Evolutionary conservation across 2,329 filamentous ascomycete genomes (phyloP).

Genomic region (Penicillium sp.): DNA sequence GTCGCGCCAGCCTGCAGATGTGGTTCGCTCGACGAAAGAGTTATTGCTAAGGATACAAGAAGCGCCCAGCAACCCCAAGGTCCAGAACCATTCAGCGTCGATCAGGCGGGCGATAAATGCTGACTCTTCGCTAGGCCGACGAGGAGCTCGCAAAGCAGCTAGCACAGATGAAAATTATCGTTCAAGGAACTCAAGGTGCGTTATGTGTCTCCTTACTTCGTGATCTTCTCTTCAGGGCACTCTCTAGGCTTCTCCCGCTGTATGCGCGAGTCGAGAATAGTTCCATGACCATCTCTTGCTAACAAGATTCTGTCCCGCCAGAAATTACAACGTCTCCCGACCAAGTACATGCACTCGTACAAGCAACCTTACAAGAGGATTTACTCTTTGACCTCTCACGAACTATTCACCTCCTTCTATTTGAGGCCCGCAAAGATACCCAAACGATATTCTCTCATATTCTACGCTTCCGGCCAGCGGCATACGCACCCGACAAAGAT

Average conservation of each 20-base stretch:
- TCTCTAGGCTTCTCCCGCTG: not conserved
- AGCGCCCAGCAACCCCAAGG: conserved; percentile 51
- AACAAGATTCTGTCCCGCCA: conserved; percentile 32
- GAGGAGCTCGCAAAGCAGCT: conserved; percentile 85
- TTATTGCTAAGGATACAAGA: conserved; percentile 57
- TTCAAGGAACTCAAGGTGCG: conserved; percentile 85
- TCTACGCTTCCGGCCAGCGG: conserved; percentile 74
- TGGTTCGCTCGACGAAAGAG: conserved; percentile 59
- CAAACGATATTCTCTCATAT: conserved; percentile 95
- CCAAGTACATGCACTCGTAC: conserved; percentile 79
- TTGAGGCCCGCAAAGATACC: conserved; percentile 92
- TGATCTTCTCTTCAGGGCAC: not conserved
- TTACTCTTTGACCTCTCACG: conserved; percentile 77
- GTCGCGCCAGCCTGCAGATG: conserved; percentile 56
- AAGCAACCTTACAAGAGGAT: conserved; percentile 80
- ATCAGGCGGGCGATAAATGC: conserved; percentile 50
- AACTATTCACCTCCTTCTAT: conserved; percentile 78
- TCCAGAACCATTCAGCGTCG: conserved; percentile 36
- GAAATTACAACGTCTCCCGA: conserved; percentile 83
- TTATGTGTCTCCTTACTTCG: not conserved
- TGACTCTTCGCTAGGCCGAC: conserved; percentile 58
- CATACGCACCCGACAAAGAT: conserved; percentile 59
- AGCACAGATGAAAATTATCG: conserved; percentile 81
- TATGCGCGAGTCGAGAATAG: not conserved
- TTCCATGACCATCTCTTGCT: conserved; percentile 9